Evolutionary conservation across 148 eudicot genomes (phyloP).

Genomic region (Fallopia convolvulus): DNA sequence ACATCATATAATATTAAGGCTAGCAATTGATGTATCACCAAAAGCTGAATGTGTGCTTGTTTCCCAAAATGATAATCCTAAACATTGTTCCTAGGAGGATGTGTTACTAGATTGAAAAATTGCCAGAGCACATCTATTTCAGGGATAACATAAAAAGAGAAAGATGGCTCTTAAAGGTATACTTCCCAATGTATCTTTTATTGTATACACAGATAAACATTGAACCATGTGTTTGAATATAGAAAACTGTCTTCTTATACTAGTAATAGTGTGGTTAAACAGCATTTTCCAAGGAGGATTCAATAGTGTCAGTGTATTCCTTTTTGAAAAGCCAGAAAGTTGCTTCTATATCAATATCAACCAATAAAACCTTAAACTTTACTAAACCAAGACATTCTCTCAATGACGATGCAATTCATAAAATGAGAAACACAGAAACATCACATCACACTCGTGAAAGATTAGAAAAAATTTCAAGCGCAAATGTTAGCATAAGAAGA

Average conservation of each 20-base stretch:
- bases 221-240: neutral
- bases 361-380: neutral
- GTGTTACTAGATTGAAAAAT: neutral
- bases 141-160: neutral
- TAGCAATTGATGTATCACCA: neutral
- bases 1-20: neutral
- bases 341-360: neutral
- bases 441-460: neutral
- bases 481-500: neutral
- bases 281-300: neutral
- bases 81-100: neutral
- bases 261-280: neutral
- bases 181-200: neutral
- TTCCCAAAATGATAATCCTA: neutral
- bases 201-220: neutral
- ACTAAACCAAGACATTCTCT: neutral
- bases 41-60: neutral
- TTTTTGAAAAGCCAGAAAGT: neutral
- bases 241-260: neutral
- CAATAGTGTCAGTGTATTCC: neutral
- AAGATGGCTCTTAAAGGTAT: neutral
- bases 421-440: neutral
- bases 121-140: neutral
- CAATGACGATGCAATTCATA: neutral
- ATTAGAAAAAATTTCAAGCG: neutral